phyloP scores from a whole-genome alignment of 1,139 yeast genomes.

The Geotrichum restrictum region DNA sequence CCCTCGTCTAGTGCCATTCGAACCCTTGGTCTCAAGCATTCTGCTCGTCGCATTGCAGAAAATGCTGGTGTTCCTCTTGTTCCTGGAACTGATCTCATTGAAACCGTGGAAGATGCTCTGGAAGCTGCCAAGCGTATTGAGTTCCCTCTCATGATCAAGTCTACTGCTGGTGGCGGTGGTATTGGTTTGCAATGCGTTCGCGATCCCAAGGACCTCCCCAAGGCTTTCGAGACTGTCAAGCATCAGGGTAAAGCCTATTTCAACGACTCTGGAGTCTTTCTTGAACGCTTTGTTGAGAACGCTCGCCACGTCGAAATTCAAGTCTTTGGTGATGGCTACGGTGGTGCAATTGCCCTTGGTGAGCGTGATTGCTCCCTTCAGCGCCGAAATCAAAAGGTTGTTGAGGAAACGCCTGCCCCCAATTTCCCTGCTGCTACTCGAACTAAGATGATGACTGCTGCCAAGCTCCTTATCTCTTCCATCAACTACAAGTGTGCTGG shows the following conservation, averaged over 20 bases:
- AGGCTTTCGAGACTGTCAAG: constrained; percentile 83
- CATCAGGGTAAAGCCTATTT: constrained; percentile 91
- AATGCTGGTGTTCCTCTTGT: constrained; percentile 89
- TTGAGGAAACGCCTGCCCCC: constrained; percentile 98
- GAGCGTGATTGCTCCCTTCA: constrained; percentile 97
- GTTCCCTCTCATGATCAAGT: constrained; percentile 92
- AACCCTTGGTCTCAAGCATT: constrained; percentile 85
- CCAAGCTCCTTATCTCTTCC: constrained; percentile 72
- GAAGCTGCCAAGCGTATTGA: constrained; percentile 71
- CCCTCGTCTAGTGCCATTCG: constrained; percentile 93
- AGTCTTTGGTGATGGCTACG: constrained; percentile 92
- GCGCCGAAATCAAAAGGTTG: constrained; percentile 92
- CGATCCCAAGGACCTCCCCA: constrained; percentile 67
- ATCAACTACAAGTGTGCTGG: constrained; percentile 95
- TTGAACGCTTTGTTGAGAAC: constrained; percentile 88
- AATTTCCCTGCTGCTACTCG: constrained; percentile 79
- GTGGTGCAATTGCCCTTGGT: constrained; percentile 87
- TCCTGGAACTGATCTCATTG: constrained; percentile 85
- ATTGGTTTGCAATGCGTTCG: constrained; percentile 94
- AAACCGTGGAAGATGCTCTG: constrained; percentile 66
- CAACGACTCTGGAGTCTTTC: constrained; percentile 91
- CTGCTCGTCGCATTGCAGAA: constrained; percentile 90
- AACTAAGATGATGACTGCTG: constrained; percentile 69
- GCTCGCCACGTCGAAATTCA: constrained; percentile 97
- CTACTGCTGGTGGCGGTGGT: constrained; percentile 99